A percentile compares a stretch with the other conserved stretches of the same genome.
Evolutionary conservation across 768 basidiomycete species (phyloP).

Genomic region (Macrocybe gigantea): DNA sequence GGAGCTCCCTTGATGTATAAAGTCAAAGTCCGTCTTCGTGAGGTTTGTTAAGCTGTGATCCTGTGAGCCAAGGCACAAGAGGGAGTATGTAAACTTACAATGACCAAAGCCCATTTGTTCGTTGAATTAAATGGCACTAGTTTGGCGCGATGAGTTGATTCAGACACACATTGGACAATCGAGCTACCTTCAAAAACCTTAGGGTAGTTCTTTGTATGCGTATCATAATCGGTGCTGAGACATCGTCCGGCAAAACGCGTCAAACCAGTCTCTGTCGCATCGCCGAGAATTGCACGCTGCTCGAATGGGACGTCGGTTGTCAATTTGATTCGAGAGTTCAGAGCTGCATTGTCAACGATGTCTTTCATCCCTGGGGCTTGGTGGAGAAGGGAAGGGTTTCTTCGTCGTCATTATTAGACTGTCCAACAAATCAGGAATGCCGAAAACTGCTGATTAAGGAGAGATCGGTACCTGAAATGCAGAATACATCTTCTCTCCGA

Average conservation of each 20-base stretch:
- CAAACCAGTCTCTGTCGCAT: constrained; percentile 73
- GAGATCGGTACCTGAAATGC: constrained; percentile 47
- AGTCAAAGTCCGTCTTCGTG: constrained; percentile 44
- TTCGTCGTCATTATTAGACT: constrained; percentile 66
- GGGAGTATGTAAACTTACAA: constrained; percentile 35
- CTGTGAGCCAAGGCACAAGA: constrained; percentile 2
- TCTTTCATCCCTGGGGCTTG: constrained; percentile 56
- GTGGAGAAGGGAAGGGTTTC: constrained; percentile 44
- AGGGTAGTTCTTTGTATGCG: constrained; percentile 38
- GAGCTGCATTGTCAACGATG: constrained; percentile 55
- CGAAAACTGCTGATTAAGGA: not conserved
- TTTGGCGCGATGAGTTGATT: not conserved
- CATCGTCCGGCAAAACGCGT: constrained; percentile 60
- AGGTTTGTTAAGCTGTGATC: constrained; percentile 44
- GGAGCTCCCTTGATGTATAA: constrained; percentile 67
- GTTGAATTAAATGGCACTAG: constrained; percentile 66
- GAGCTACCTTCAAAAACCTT: constrained; percentile 55
- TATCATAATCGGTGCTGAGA: constrained; percentile 46
- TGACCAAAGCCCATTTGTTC: constrained; percentile 70
- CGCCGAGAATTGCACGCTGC: constrained; percentile 56
- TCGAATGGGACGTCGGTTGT: constrained; percentile 59
- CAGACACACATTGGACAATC: not conserved
- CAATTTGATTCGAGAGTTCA: constrained; percentile 68
- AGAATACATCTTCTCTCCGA: constrained; percentile 52
- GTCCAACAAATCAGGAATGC: not conserved